Conservation (phyloP, 768 basidiomycete species). For the Plicaturopsis crispa region DNA sequence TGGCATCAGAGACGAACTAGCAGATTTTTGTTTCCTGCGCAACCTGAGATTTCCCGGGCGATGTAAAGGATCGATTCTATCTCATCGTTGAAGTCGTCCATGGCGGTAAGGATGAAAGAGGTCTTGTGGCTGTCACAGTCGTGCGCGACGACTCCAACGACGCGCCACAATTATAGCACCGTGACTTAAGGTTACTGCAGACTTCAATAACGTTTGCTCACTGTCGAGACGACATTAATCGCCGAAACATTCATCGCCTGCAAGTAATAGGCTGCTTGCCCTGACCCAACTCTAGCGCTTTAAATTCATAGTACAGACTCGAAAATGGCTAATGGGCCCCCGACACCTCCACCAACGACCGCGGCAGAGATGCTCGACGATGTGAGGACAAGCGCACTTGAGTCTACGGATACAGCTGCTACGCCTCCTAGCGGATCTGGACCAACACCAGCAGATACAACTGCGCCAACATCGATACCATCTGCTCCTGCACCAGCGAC, state of each 20-base stretch:
- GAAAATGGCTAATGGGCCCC: constrained; percentile 50
- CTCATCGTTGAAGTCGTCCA: constrained; percentile 64
- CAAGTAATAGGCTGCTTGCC: too few species aligned
- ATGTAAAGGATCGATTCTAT: constrained; percentile 88
- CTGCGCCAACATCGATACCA: constrained; percentile 8
- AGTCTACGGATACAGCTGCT: neutral
- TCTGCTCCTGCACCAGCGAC: constrained; percentile 8
- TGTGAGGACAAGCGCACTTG: constrained; percentile 21
- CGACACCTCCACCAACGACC: constrained; percentile 56
- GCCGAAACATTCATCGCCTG: too few species aligned
- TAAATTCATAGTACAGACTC: constrained; percentile 5
- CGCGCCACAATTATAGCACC: too few species aligned
- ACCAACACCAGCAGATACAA: constrained; percentile 8
- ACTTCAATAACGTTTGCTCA: neutral
- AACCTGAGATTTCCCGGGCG: constrained; percentile 86
- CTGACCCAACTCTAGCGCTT: constrained; percentile 1
- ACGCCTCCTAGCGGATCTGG: constrained; percentile 5
- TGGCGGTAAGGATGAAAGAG: constrained; percentile 14
- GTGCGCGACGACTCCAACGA: neutral
- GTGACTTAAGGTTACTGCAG: too few species aligned
- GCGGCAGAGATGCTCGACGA: constrained; percentile 50
- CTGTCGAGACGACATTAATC: too few species aligned
- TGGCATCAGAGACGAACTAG: constrained; percentile 5
- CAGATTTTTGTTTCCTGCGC: constrained; percentile 13
- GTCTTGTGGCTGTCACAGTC: neutral